Conservation (phyloP, 768 basidiomycete genomes). For the Rhizopogon rudus region DNA sequence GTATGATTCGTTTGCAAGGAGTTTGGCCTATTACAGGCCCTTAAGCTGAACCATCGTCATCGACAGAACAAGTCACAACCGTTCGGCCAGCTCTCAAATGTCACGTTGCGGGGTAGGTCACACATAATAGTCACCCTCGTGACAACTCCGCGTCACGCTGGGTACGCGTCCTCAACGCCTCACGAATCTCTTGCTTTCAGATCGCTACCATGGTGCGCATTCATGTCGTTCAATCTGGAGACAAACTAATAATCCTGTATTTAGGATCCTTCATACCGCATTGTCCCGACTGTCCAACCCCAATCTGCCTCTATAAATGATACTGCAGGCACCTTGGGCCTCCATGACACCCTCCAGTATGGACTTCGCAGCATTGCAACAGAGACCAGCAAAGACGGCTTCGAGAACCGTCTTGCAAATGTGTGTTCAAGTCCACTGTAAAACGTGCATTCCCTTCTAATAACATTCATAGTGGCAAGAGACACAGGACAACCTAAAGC, state of each 20-base stretch:
- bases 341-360: constrained; percentile 85
- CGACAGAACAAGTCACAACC: neutral
- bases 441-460: neutral
- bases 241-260: neutral
- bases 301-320: constrained; percentile 63
- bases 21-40: constrained; percentile 4
- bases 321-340: constrained; percentile 70
- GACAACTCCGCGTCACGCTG: constrained; percentile 4
- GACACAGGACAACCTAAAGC: constrained; percentile 83
- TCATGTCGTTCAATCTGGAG: neutral
- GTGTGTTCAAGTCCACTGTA: constrained; percentile 32
- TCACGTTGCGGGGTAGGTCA: constrained; percentile 21
- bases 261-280: constrained; percentile 49
- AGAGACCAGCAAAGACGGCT: constrained; percentile 48
- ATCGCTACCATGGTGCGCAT: constrained; percentile 17
- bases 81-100: constrained; percentile 1
- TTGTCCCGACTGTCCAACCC: constrained; percentile 51
- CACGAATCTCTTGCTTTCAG: constrained; percentile 2
- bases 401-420: constrained; percentile 72
- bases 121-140: constrained; percentile 19
- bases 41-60: constrained; percentile 1
- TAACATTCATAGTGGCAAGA: constrained; percentile 72
- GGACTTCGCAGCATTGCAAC: constrained; percentile 79
- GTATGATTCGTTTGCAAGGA: neutral
- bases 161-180: constrained; percentile 9